Percentiles rank a stretch among this genome's conserved stretches.
Conservation (phyloP, 306 rosid species). For the Sophora flavescens region DNA sequence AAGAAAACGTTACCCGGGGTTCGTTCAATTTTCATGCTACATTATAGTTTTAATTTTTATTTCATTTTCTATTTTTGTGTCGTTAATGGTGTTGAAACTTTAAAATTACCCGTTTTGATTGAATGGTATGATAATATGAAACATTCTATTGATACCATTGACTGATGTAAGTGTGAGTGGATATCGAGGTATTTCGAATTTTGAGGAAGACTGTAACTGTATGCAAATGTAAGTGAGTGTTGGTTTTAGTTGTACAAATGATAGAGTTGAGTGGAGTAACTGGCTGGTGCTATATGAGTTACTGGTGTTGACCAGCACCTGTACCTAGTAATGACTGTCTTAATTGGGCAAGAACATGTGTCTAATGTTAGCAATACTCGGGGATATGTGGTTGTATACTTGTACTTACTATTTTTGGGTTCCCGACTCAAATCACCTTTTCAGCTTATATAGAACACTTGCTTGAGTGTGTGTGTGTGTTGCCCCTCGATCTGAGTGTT, state of each 20-base stretch:
- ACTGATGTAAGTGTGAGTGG: no score
- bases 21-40: conserved; percentile 5
- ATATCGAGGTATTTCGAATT: no score
- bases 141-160: no score
- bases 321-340: conserved; percentile 27
- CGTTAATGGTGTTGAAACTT: neutral
- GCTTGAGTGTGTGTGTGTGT: no score
- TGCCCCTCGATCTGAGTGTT: neutral
- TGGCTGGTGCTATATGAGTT: conserved; percentile 19
- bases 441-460: neutral
- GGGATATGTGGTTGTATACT: no score
- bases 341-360: conserved; percentile 40
- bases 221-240: neutral
- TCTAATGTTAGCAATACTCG: conserved; percentile 45
- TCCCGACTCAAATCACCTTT: conserved; percentile 15
- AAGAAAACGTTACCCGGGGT: conserved; percentile 92
- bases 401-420: conserved; percentile 51
- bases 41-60: neutral
- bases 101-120: conserved; percentile 36
- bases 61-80: neutral
- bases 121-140: neutral
- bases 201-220: no score
- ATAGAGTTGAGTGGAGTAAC: neutral
- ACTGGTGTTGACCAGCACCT: conserved; percentile 37
- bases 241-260: no score